Conservation (phyloP, 208 protist species). For the Angomonas desouzai region DNA sequence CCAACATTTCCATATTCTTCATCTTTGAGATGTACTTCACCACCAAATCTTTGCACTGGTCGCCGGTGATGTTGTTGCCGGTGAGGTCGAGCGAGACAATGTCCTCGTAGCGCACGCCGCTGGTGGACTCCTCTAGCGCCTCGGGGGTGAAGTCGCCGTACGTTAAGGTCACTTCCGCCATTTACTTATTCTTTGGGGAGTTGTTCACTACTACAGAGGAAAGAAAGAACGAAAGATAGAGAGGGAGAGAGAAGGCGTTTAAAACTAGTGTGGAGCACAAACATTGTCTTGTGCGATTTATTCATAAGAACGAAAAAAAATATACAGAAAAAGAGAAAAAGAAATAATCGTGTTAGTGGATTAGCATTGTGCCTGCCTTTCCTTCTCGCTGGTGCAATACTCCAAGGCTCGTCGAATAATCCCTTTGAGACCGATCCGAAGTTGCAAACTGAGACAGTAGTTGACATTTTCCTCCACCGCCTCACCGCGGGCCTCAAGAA, state of each 20-base stretch:
- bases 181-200: constrained; percentile 4
- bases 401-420: constrained; percentile 50
- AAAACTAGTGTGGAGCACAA: no score
- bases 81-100: constrained; percentile 69
- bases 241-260: constrained; percentile 9
- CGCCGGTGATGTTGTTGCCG: constrained; percentile 64
- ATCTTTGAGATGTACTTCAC: constrained; percentile 56
- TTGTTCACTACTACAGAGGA: background rate
- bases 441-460: constrained; percentile 40
- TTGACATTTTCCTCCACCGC: constrained; percentile 26
- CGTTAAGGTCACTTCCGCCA: constrained; percentile 43
- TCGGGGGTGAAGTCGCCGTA: constrained; percentile 63
- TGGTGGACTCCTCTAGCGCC: constrained; percentile 34
- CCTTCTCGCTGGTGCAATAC: constrained; percentile 35
- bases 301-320: constrained; percentile 4
- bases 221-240: constrained; percentile 15
- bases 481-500: constrained; percentile 20
- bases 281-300: no score
- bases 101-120: constrained; percentile 21
- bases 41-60: constrained; percentile 42
- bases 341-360: constrained; percentile 3
- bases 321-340: constrained; percentile 14
- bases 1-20: constrained; percentile 53
- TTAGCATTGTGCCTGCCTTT: background rate
- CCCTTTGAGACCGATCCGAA: constrained; percentile 70